Base-by-base conservation (phyloP, 352 stramenopile genomes). In the Pythium scleroteichum region DNA sequence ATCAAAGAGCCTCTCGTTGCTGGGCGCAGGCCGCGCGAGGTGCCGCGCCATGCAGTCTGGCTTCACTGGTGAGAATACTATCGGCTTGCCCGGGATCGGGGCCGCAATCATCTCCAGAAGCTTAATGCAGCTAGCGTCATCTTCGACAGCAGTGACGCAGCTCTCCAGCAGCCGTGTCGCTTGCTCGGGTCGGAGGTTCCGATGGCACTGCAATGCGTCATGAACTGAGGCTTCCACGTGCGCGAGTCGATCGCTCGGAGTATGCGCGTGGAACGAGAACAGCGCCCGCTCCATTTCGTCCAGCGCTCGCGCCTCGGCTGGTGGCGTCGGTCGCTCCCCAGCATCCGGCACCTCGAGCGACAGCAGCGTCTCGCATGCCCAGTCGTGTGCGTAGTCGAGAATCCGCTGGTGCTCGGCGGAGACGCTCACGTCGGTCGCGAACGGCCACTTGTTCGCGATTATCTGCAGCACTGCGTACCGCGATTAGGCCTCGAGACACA, bases 321-420 rank as follows among this genome's bases (percentile, higher is more conserved):
- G 17, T 14, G 20, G 23, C 10, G 8, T 5, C 27, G 53, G 27
- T 16, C 20, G 4, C 6, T 64, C 29, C 9, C 14, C 8, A 8
- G 39, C n/a, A 26, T 19, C 45, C 17, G 29, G n/a, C 38, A 27
- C 24, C 12, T n/a, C 42, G 14, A 59, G 40, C 23, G 61, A 38
- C 0, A 68, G 46, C 14, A 68, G 45, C 38, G 61, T 68, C 46
- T 63, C 61, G 35, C 27, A 55, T 16, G 61, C 61, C 61, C 61
- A 68, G 47, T 68, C 53, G 35, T 63, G 53, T 1, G 61, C 61
- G 47, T 63, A 68, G 38, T 58, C 53, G 27, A 68, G 14, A 5
- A 68, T n/a, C 10, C 53, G 61, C 47, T 54, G 46, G 14, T 59
- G 39, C 22, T 60, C 42, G 5, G 17, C 4, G 2, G 52, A 33